Evolutionary conservation across 2,329 filamentous ascomycete species (phyloP).

Genomic region (Aspergillaceae sp.): DNA sequence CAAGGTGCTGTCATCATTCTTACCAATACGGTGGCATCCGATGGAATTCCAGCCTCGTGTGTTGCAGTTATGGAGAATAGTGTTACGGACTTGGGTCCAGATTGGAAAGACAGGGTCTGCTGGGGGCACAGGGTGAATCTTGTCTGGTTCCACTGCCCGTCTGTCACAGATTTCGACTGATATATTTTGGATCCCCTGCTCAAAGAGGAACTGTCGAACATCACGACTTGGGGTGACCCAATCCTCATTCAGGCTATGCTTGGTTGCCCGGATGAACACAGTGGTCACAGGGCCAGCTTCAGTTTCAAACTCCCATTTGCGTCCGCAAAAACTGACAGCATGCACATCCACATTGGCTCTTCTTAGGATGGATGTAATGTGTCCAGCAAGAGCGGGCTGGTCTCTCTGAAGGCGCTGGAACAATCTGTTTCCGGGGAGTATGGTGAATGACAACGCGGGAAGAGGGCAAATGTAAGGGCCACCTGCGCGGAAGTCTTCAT

Average conservation of each 20-base stretch:
- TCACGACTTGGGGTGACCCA: background rate
- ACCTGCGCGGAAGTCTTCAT: background rate
- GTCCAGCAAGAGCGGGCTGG: background rate
- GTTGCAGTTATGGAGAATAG: background rate
- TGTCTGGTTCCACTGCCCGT: background rate
- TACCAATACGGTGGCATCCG: background rate
- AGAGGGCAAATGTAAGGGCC: background rate
- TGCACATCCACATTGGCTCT: background rate
- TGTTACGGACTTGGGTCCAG: background rate
- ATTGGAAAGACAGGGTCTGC: background rate
- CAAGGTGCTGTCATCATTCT: background rate
- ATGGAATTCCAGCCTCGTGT: background rate
- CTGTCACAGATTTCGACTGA: background rate
- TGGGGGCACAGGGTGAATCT: background rate
- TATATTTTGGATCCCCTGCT: background rate
- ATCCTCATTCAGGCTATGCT: background rate
- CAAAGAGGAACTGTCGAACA: background rate
- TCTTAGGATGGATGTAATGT: background rate
- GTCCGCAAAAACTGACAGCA: background rate
- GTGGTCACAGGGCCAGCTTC: background rate
- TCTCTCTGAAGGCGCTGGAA: background rate
- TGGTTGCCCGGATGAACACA: background rate
- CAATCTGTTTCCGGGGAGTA: background rate
- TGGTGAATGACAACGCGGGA: background rate
- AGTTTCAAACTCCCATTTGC: background rate